Conservation (phyloP, 2,329 filamentous ascomycete genomes). For the Fusarium brachygibbosum region DNA sequence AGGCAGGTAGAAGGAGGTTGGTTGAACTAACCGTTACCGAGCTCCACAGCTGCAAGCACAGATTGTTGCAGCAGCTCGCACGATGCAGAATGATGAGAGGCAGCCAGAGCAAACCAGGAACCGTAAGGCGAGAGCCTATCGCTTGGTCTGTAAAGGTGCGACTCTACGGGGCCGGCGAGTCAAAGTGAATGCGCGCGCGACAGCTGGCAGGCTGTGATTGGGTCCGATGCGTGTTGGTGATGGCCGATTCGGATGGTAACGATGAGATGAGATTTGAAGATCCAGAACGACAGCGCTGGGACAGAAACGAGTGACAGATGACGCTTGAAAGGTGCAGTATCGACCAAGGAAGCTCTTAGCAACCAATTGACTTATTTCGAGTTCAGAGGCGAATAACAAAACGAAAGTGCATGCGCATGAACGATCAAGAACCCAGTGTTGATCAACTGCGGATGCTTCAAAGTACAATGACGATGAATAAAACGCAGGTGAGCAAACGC, state of each 20-base stretch:
- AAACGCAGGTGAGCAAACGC: constrained; percentile 34
- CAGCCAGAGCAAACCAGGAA: constrained; percentile 38
- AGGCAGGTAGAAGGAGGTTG: constrained; percentile 46
- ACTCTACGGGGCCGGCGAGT: constrained; percentile 41
- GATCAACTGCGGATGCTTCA: constrained; percentile 35
- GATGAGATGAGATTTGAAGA: constrained; percentile 45
- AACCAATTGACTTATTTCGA: constrained; percentile 46
- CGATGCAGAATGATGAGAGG: constrained; percentile 49
- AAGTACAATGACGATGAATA: constrained; percentile 38
- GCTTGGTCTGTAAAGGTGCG: constrained; percentile 33
- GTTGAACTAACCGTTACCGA: constrained; percentile 45
- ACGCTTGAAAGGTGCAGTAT: constrained; percentile 37
- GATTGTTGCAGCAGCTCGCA: constrained; percentile 42
- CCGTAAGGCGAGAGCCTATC: constrained; percentile 32
- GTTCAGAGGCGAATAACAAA: constrained; percentile 34
- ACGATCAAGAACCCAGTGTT: constrained; percentile 33
- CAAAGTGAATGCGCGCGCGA: constrained; percentile 49
- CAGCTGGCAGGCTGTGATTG: constrained; percentile 57
- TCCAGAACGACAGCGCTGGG: constrained; percentile 38
- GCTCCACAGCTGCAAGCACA: constrained; percentile 50
- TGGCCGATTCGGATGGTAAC: constrained; percentile 40
- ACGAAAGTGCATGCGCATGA: constrained; percentile 40
- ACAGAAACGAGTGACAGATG: constrained; percentile 47
- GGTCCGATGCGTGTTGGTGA: constrained; percentile 43
- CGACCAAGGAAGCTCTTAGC: constrained; percentile 32